Base-by-base conservation (phyloP, 805 yeast species). In the Kodamaea sagamina region DNA sequence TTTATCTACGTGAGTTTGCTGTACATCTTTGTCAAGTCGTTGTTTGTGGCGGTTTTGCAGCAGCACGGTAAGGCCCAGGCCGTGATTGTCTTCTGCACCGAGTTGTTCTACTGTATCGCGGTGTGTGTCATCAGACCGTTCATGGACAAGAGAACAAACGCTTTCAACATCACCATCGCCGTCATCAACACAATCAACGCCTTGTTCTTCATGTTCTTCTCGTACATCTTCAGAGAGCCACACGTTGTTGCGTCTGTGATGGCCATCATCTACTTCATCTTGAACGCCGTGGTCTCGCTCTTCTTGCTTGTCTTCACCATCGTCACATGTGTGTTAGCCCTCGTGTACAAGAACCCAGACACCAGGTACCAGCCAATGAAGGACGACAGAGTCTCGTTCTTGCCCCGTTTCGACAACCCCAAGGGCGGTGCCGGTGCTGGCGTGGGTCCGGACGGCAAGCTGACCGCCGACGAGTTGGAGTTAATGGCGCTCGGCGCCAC, bases 331-430 rank as follows among this genome's bases (percentile, higher is more conserved):
- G 71, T 82, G 4, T 71, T 89, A 65, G 96, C 97, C 0, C 65
- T 93, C 55, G 52, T 90, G 24, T 84, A 86, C 63, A 89, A 86
- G 73, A 89, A 93, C 63, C 98, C 99, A 41, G 99, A 93, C 65
- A 81, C 92, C 7, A 79, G 96, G 54, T 93, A 93, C 70, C 92
- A 89, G 68, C 98, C 97, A 48, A 86, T 92, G 85, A 86, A 85
- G 55, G 99, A 93, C 64, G 99, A 93, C 61, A 81, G 99, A 61
- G 93, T 86, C 40, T 86, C 97, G n/a, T 93, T 93, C 63, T 86
- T 93, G 59, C 90, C 90, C 49, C 75, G 83, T 55, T 72, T 74
- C 43, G 81, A 71, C 43, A 58, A 56, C 27, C 18, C 34, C 11
- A 50, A 51, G 39, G 54, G 49, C n/a, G 54, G 53, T 6, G 36